Base-by-base conservation (phyloP, 2,329 filamentous ascomycete genomes). In the Xylaria polymorpha region DNA sequence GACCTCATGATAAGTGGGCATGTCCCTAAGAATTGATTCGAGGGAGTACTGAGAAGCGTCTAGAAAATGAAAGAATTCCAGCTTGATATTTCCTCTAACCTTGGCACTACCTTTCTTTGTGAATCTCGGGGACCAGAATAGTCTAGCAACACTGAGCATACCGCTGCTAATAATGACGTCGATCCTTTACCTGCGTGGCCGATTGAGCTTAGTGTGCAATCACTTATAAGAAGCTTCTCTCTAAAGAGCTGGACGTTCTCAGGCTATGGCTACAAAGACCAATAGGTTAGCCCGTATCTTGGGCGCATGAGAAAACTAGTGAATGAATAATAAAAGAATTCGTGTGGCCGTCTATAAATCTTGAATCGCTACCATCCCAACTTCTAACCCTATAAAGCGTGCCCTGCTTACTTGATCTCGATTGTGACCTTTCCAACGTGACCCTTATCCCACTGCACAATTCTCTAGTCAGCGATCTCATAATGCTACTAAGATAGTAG, bases 391-490 rank as follows among this genome's bases (percentile, higher is more conserved):
- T 59, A 61, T 15, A 20, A 53, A 62, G 32, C 51, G 9, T 56
- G 20, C 22, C 25, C 32, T 4, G 61, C 62, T 73, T 76, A 81
- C 60, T 78, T 75, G 51, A 86, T 81, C 74, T 83, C 83, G 71
- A 89, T 84, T 2, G 79, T 79, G 51, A 89, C 72, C 78, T 89
- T 89, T 59, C 87, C 86, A 64, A 88, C 83, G 74, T 89, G 86
- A 72, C 84, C 85, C 76, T 86, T 80, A 29, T 78, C 82, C 83
- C 82, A 82, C 81, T 82, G 39, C 57, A 35, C 58, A 7, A 50
- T n/a, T n/a, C 18, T 20, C 39, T 20, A 67, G 63, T 68, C 41
- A 68, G 60, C 37, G 37, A 37, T 8, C 35, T 9, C 8, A 29
- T n/a, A 8, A 4, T 14, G 57, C 9, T n/a, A 53, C 10, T 0